These are phyloP conservation scores for Fusarium newnesense DNA, from an alignment of 2,329 filamentous ascomycete genomes.

Conservation along the genomic window DNA sequence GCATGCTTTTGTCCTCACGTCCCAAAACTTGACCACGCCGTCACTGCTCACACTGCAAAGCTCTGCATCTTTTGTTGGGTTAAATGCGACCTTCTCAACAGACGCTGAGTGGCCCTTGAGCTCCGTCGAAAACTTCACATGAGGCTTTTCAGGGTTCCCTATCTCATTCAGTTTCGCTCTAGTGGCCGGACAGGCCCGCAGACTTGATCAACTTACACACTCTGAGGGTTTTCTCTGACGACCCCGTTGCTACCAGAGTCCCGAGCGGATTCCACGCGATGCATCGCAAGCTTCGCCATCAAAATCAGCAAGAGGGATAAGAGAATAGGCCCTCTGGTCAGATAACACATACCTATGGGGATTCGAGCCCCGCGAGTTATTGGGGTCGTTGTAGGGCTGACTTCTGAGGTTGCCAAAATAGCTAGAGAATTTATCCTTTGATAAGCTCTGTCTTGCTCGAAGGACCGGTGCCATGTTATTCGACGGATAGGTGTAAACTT, in stretches of 20 bases:
- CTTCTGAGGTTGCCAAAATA: constrained; percentile 76
- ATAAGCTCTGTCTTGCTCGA: constrained; percentile 63
- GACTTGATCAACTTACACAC: constrained; percentile 66
- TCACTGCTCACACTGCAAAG: constrained; percentile 79
- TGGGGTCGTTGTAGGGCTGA: constrained; percentile 75
- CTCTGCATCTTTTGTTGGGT: constrained; percentile 80
- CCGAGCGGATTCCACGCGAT: constrained; percentile 92
- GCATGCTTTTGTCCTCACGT: constrained; percentile 77
- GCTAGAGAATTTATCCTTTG: constrained; percentile 75
- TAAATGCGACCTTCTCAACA: constrained; percentile 82
- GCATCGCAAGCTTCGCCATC: constrained; percentile 70
- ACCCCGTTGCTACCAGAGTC: constrained; percentile 84
- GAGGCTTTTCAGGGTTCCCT: constrained; percentile 81
- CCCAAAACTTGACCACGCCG: constrained; percentile 82
- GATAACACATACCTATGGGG: constrained; percentile 64
- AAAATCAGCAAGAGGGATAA: constrained; percentile 21
- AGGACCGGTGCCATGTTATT: constrained; percentile 55
- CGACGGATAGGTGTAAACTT: neutral
- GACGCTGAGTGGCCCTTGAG: constrained; percentile 73
- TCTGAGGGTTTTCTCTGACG: constrained; percentile 74
- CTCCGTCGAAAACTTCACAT: constrained; percentile 79
- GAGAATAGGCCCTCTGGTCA: neutral
- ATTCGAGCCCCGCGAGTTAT: constrained; percentile 61
- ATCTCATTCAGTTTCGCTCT: neutral
- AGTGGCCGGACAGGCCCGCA: neutral